Evolutionary conservation across 768 basidiomycete species (phyloP), one percentile per base, ranked within the genome.

Genomic region (Phanerochaete sordida): DNA sequence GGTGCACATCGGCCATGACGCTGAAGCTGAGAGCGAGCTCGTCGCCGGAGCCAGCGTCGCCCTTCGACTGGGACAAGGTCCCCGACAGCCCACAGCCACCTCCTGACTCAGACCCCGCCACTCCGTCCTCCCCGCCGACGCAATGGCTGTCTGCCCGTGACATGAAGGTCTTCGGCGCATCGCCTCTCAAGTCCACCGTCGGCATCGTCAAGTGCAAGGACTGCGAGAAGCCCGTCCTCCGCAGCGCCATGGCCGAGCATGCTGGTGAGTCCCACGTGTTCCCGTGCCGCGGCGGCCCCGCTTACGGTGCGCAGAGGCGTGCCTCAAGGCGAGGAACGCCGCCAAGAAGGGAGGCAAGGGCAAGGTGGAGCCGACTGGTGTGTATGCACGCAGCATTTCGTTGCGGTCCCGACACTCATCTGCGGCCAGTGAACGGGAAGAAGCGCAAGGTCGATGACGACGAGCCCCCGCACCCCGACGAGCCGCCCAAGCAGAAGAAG

Each of bases 391-490:
- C 11, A 9, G 39, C 2, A 26, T 35, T 13, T 15, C 15, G 28
- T 28, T 21, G 12, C 26, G 31, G 21, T 33, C 50, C 19, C 39
- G 9, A 31, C 19, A 16, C 49, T 57, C 35, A 62, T 50, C 24
- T 37, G 35, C 50, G 47, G 19, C 57, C 23, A 67, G 55, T 62
- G 81, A 82, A 82, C 67, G 82, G 81, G 59, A 91, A 87, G 77
- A 94, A 93, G 68, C 91, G 93, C 61, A 91, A 89, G 68, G 84
- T 85, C 19, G 90, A 93, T n/a, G 82, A 83, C 31, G 86, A 93
- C 15, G 80, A 81, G 30, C 85, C 84, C 39, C 81, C 72, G n/a
- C 71, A 82, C 2, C 83, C 85, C 21, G 89, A 90, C 61, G 81
- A 83, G 2, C 77, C 77, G 23, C 87, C 88, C 6, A 84, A 85